These are phyloP conservation scores for Ilyonectria robusta DNA, from an alignment of 2,329 filamentous ascomycete genomes.

Conservation along the genomic window DNA sequence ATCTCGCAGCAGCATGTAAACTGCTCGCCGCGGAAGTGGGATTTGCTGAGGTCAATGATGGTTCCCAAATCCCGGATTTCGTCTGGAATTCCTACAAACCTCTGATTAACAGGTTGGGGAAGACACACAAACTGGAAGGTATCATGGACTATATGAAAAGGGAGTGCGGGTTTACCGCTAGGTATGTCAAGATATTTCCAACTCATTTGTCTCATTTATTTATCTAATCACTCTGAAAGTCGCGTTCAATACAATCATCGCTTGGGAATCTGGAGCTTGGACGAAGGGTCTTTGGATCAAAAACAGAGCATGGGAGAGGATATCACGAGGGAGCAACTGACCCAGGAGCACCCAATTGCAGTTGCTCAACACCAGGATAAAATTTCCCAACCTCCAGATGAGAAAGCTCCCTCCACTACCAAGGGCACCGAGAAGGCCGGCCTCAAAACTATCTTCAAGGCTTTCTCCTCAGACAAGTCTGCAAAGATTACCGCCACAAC, in stretches of 20 bases:
- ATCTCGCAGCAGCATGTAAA: not conserved
- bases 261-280: not conserved
- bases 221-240: not conserved
- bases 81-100: not conserved
- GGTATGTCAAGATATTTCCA: not conserved
- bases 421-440: constrained; percentile 47
- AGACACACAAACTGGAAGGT: not conserved
- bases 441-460: constrained; percentile 46
- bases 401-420: constrained; percentile 56
- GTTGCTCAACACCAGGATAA: too few species aligned
- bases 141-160: not conserved
- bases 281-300: too few species aligned
- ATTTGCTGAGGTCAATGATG: not conserved
- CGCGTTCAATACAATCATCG: not conserved
- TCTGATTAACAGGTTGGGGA: not conserved
- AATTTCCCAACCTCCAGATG: too few species aligned
- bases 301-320: too few species aligned
- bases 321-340: too few species aligned
- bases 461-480: constrained; percentile 32
- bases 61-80: not conserved
- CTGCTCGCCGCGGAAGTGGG: not conserved
- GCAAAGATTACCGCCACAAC: not conserved
- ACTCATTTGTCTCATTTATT: not conserved
- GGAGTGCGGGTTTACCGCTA: not conserved
- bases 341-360: too few species aligned